phyloP scores from a whole-genome alignment of 345 rosid genomes.

The Syzygium oleosum region DNA sequence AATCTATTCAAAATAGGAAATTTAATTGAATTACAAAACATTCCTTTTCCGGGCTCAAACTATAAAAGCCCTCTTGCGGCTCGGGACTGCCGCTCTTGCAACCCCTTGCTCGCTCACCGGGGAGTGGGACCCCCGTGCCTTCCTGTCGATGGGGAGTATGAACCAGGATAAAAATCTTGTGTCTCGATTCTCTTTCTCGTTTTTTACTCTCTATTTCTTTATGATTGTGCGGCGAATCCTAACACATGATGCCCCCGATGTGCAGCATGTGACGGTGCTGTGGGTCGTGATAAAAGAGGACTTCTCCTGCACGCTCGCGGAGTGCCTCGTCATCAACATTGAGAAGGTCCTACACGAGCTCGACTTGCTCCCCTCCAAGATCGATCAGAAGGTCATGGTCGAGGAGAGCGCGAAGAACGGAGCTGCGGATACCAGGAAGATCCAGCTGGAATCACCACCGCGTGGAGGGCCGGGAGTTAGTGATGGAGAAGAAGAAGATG shows the following conservation, averaged over 20 bases:
- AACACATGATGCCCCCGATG: slow-evolving; percentile 50
- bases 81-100: too few relatives aligned
- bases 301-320: slow-evolving; percentile 45
- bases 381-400: not conserved
- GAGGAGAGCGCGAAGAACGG: not conserved
- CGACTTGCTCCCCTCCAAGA: slow-evolving; percentile 26
- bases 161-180: too few relatives aligned
- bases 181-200: too few relatives aligned
- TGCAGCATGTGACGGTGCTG: slow-evolving; percentile 43
- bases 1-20: too few relatives aligned
- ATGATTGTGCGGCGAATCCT: too few relatives aligned
- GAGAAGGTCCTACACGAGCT: slow-evolving; percentile 33
- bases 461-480: slow-evolving; percentile 44
- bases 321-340: slow-evolving; percentile 41
- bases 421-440: not conserved
- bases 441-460: slow-evolving; percentile 25
- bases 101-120: too few relatives aligned
- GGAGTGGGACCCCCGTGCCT: too few relatives aligned
- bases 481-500: slow-evolving; percentile 29
- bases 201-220: too few relatives aligned
- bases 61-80: not conserved
- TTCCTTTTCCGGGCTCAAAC: too few relatives aligned
- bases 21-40: too few relatives aligned
- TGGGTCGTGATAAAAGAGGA: slow-evolving; percentile 49
- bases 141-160: too few relatives aligned